Percentiles rank a stretch among this genome's conserved stretches.
Evolutionary conservation across 2,329 filamentous ascomycete species (phyloP).

Genomic region (Gliomastix tumulicola): DNA sequence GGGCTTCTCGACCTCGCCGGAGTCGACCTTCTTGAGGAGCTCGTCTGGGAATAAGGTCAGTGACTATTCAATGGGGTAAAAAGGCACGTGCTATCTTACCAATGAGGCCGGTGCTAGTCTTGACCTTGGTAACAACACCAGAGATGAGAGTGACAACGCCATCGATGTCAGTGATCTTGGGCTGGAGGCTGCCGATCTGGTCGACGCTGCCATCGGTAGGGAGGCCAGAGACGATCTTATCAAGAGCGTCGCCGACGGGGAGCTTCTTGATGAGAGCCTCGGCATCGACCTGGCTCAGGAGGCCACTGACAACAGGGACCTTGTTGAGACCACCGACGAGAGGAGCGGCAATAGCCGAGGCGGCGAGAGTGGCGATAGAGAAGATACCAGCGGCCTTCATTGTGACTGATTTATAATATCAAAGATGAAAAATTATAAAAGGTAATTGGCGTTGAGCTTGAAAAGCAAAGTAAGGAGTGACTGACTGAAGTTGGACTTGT

Average conservation of each 20-base stretch:
- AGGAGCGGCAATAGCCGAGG: constrained; percentile 7
- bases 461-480: too few species aligned
- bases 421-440: too few species aligned
- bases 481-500: too few species aligned
- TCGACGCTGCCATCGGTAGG: constrained; percentile 1
- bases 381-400: constrained; percentile 7
- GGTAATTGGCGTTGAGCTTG: too few species aligned
- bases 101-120: neutral
- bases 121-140: neutral
- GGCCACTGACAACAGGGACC: constrained; percentile 1
- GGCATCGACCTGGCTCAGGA: constrained; percentile 2
- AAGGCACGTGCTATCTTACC: too few species aligned
- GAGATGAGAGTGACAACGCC: constrained; percentile 3
- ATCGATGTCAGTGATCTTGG: neutral
- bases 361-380: constrained; percentile 6
- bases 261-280: constrained; percentile 3
- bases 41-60: neutral
- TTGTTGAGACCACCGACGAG: constrained; percentile 3
- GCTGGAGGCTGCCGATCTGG: neutral
- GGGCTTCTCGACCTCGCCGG: constrained; percentile 12
- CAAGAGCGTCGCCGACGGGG: constrained; percentile 3
- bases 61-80: constrained; percentile 1
- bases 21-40: constrained; percentile 9
- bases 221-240: constrained; percentile 3
- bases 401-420: too few species aligned